These are phyloP conservation scores for Hyaloscypha bicolor DNA, from an alignment of 495 filamentous ascomycete genomes.

Conservation along the genomic window DNA sequence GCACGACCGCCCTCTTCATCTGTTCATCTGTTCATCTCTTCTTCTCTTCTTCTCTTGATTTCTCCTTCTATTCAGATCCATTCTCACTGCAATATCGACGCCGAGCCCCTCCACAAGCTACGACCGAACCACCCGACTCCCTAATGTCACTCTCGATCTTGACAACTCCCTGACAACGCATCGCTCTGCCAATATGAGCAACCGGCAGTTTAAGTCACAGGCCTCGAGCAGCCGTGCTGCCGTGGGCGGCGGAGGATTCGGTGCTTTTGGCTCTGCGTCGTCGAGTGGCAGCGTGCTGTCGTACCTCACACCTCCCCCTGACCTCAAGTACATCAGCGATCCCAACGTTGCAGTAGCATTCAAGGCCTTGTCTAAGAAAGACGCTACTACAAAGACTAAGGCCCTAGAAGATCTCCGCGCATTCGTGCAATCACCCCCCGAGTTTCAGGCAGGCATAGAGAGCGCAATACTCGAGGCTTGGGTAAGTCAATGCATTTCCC, in stretches of 20 bases:
- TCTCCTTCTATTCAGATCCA: too few species aligned
- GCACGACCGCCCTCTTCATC: not conserved
- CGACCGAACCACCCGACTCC: not conserved
- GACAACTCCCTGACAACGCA: not conserved
- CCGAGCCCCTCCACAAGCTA: not conserved
- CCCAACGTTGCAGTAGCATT: slow-evolving; percentile 82
- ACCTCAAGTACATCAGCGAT: slow-evolving; percentile 76
- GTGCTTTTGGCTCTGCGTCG: slow-evolving; percentile 44
- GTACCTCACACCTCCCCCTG: slow-evolving; percentile 82
- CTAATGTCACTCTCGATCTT: not conserved
- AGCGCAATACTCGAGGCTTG: slow-evolving; percentile 81
- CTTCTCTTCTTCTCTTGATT: not conserved
- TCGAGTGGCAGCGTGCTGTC: slow-evolving; percentile 62
- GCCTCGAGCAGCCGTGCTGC: slow-evolving; percentile 72
- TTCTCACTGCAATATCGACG: too few species aligned
- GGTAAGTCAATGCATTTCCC: slow-evolving; percentile 52
- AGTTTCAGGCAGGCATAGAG: slow-evolving; percentile 47
- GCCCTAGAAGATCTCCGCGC: slow-evolving; percentile 82
- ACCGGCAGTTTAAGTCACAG: slow-evolving; percentile 66
- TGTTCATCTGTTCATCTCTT: not conserved
- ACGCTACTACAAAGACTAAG: slow-evolving; percentile 89
- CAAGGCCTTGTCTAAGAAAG: slow-evolving; percentile 91
- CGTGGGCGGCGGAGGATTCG: slow-evolving; percentile 43
- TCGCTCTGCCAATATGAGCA: slow-evolving; percentile 44
- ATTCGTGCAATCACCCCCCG: slow-evolving; percentile 46